These are phyloP conservation scores for Emmonsia crescens DNA, from an alignment of 2,329 filamentous ascomycete species.

Conservation along the genomic window DNA sequence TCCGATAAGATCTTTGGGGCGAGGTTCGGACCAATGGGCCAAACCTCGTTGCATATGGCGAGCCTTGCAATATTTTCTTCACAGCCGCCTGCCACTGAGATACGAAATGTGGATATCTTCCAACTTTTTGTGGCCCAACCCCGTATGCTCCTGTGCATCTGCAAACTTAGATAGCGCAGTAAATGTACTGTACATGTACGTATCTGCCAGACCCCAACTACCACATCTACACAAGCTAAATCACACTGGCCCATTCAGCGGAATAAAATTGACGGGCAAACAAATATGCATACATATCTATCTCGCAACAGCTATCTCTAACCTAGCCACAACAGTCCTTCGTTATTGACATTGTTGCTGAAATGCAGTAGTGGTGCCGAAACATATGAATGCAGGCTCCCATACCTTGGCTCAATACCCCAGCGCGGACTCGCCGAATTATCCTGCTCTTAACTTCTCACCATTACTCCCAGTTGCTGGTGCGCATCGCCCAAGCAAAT, in stretches of 20 bases:
- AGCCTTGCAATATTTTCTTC: background rate
- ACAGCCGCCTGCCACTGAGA: background rate
- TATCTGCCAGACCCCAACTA: background rate
- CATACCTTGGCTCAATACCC: background rate
- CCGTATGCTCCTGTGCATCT: background rate
- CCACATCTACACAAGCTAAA: background rate
- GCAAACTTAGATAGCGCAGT: background rate
- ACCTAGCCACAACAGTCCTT: background rate
- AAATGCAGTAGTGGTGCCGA: background rate
- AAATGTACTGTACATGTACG: background rate
- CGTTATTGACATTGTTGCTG: background rate
- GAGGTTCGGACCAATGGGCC: background rate
- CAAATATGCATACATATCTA: background rate
- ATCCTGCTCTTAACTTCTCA: no score
- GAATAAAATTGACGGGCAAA: background rate
- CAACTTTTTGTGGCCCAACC: background rate
- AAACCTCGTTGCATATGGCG: background rate
- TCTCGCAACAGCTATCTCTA: background rate
- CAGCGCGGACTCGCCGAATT: background rate
- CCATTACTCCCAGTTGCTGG: no score
- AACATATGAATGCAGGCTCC: background rate
- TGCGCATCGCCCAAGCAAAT: background rate
- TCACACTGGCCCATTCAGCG: background rate
- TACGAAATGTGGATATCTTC: background rate
- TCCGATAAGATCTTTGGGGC: background rate